phyloP scores from a whole-genome alignment of 345 rosid genomes.

The Boechera retrofracta region DNA sequence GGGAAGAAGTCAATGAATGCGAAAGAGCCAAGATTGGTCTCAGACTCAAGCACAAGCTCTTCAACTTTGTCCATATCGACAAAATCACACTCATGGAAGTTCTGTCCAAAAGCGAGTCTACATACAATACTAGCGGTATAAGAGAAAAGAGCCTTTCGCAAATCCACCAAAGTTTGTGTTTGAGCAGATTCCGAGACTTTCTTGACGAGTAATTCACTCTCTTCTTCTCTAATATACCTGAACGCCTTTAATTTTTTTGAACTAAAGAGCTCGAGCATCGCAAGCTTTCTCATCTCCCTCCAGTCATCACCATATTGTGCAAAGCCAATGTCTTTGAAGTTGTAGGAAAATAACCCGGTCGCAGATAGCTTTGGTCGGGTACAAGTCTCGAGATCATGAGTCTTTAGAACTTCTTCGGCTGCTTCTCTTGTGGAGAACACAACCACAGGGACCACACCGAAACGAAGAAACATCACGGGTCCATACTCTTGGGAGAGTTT shows the following conservation, averaged over 20 bases:
- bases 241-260: conserved; percentile 48
- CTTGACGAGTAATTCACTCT: conserved; percentile 43
- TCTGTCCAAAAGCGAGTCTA: conserved; percentile 49
- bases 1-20: conserved; percentile 50
- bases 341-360: not conserved
- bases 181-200: conserved; percentile 34
- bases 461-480: conserved; percentile 52
- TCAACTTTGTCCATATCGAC: conserved; percentile 46
- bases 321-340: conserved; percentile 10
- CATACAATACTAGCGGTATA: conserved; percentile 42
- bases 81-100: conserved; percentile 42
- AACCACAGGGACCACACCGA: conserved; percentile 36
- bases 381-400: conserved; percentile 9
- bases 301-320: conserved; percentile 31
- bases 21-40: conserved; percentile 34
- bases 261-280: conserved; percentile 53
- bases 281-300: conserved; percentile 50
- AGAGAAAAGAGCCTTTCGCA: conserved; percentile 41
- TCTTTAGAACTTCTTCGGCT: not conserved
- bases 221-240: conserved; percentile 49
- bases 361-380: not conserved
- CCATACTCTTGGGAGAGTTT: conserved; percentile 53
- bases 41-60: conserved; percentile 48
- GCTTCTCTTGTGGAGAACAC: not conserved
- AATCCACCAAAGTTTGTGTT: conserved; percentile 38